Base-by-base conservation (phyloP, 352 stramenopile species). In the Thalassiosira exigua region DNA sequence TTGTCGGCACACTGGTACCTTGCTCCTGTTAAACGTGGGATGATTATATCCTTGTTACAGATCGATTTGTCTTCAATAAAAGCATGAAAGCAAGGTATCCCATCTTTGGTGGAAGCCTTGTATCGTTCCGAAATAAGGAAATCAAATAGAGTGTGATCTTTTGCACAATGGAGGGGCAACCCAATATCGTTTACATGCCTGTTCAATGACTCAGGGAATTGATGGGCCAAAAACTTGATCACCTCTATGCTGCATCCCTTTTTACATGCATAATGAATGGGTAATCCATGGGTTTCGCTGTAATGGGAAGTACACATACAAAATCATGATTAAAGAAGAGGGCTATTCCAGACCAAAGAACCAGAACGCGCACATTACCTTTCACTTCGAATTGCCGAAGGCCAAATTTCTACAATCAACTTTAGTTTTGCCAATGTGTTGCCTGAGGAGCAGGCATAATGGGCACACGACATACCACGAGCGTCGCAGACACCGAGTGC, bases 371-470 rank as follows among this genome's bases (percentile, higher is more conserved):
- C n/a, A 44, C 14, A 7, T 44, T 14, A 44, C 36, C 36, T 61
- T 30, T 61, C 3, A 17, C 52, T 21, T 5, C 26, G 52, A 61
- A 61, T 42, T 0, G 52, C 52, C 21, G 32, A 11, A 14, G 52
- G 52, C 11, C 26, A 36, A n/a, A 61, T 17, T 14, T 61, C 52
- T 61, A 33, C 19, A 21, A 61, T 61, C 21, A 61, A 19, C 39
- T 61, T 14, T 27, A 61, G 52, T 27, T 61, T 61, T 61, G 32
- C 39, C 52, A 61, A n/a, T 7, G 52, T 27, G 36, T 36, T n/a
- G 9, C 39, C 7, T n/a, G 52, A 61, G 22, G 19, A 36, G 52
- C 52, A 61, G n/a, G 52, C 52, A 33, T 61, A 61, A 61, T 61
- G 52, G 0, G 52, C 52, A 61, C 52, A 61, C 21, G 26, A 61